phyloP scores from a whole-genome alignment of 2,329 filamentous ascomycete species.

The Dendryphion nanum region DNA sequence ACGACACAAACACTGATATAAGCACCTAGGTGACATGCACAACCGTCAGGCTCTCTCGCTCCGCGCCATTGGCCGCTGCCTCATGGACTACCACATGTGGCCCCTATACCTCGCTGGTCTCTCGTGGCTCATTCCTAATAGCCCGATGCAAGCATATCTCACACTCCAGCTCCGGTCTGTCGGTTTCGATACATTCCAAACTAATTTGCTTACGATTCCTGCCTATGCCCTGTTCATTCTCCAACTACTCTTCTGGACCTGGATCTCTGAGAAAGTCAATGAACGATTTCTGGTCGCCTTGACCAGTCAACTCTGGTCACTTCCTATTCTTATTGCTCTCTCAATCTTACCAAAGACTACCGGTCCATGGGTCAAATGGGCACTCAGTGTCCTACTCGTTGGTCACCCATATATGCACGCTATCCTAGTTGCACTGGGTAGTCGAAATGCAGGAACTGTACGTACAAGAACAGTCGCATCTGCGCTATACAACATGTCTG shows the following conservation, averaged over 20 bases:
- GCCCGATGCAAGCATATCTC: slow-evolving; percentile 33
- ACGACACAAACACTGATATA: slow-evolving; percentile 16
- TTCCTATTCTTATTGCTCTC: slow-evolving; percentile 57
- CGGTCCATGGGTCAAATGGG: slow-evolving; percentile 30
- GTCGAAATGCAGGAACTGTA: slow-evolving; percentile 60
- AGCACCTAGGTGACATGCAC: slow-evolving; percentile 54
- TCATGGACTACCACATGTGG: slow-evolving; percentile 58
- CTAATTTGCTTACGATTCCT: slow-evolving; percentile 48
- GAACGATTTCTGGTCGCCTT: slow-evolving; percentile 45
- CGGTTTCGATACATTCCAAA: slow-evolving; percentile 39
- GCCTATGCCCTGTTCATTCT: slow-evolving; percentile 26
- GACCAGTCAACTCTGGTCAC: slow-evolving; percentile 53
- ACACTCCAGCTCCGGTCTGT: slow-evolving; percentile 34
- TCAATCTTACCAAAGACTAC: slow-evolving; percentile 40
- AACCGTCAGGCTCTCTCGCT: slow-evolving; percentile 55
- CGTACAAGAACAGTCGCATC: slow-evolving; percentile 58
- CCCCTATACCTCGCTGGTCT: slow-evolving; percentile 39
- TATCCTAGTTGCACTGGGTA: slow-evolving; percentile 57
- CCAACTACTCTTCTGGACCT: slow-evolving; percentile 41
- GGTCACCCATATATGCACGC: slow-evolving; percentile 12
- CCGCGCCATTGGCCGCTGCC: slow-evolving; percentile 48
- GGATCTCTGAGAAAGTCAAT: slow-evolving; percentile 45
- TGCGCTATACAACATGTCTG: slow-evolving; percentile 30
- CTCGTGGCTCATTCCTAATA: slow-evolving; percentile 32
- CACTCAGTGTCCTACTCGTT: not conserved